Evolutionary conservation across 306 rosid species (phyloP).

Genomic region (Vachellia pachyceras): DNA sequence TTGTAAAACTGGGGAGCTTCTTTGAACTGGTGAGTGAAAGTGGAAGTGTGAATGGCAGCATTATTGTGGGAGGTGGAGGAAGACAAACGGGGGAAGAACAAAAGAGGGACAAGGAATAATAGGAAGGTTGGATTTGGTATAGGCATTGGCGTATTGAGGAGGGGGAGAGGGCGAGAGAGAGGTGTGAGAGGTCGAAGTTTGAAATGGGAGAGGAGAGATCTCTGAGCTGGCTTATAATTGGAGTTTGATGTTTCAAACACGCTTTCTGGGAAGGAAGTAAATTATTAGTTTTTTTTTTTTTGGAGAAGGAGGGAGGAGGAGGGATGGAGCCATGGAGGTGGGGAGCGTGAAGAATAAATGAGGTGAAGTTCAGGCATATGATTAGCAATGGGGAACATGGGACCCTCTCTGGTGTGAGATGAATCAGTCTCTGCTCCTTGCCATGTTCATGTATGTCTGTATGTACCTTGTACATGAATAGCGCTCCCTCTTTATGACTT

Average conservation of each 20-base stretch:
- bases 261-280: conserved; percentile 31
- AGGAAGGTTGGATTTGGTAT: conserved; percentile 17
- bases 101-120: neutral
- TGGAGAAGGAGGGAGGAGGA: neutral
- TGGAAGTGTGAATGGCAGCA: neutral
- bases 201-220: conserved; percentile 30
- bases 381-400: conserved; percentile 28
- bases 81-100: conserved; percentile 10
- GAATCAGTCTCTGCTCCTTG: neutral
- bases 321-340: neutral
- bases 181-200: neutral
- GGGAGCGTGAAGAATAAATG: neutral
- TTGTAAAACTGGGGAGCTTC: conserved; percentile 98
- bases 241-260: conserved; percentile 43
- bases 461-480: too few species aligned
- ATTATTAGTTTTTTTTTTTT: neutral
- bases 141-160: conserved; percentile 31
- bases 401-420: conserved; percentile 39
- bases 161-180: conserved; percentile 9
- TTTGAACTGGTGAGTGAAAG: conserved; percentile 56
- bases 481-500: too few species aligned
- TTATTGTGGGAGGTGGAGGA: conserved; percentile 6
- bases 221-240: conserved; percentile 40
- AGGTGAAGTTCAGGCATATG: conserved; percentile 46
- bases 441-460: too few species aligned